Evolutionary conservation across 495 filamentous ascomycete species (phyloP).

Genomic region (Arthonia radiata): DNA sequence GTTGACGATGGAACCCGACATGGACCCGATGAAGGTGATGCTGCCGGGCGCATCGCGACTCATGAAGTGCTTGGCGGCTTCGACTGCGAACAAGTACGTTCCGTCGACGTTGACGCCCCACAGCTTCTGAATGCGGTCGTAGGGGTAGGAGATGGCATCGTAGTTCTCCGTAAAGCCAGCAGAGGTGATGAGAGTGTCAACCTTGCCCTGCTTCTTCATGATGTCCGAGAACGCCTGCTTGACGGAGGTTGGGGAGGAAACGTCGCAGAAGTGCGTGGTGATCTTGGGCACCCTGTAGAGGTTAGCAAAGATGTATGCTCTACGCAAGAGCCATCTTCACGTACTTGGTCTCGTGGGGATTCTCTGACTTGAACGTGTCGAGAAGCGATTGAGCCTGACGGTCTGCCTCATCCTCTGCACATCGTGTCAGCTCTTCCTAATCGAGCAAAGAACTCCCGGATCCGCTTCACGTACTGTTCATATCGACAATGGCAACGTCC

Average conservation of each 20-base stretch:
- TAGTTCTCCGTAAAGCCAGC: slow-evolving; percentile 95
- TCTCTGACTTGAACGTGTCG: slow-evolving; percentile 46
- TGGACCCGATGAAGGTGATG: slow-evolving; percentile 87
- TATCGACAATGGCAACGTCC: slow-evolving; percentile 74
- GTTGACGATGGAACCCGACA: slow-evolving; percentile 82
- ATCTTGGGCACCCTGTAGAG: slow-evolving; percentile 41
- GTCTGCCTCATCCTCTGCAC: slow-evolving; percentile 57
- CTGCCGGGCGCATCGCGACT: slow-evolving; percentile 50
- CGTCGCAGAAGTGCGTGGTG: slow-evolving; percentile 75
- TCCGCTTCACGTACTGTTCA: slow-evolving; percentile 44
- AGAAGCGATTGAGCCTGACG: slow-evolving; percentile 46
- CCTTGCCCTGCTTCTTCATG: slow-evolving; percentile 41
- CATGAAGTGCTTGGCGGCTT: slow-evolving; percentile 74
- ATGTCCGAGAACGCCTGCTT: slow-evolving; percentile 45
- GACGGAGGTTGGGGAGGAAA: slow-evolving; percentile 54
- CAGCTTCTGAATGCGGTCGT: slow-evolving; percentile 71
- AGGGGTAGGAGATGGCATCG: slow-evolving; percentile 64
- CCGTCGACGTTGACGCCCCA: slow-evolving; percentile 91
- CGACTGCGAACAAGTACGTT: slow-evolving; percentile 69
- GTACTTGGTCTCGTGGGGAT: slow-evolving; percentile 48
- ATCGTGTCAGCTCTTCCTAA: slow-evolving; percentile 4
- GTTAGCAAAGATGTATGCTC: no score
- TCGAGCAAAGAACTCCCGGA: slow-evolving; percentile 1
- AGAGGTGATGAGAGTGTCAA: slow-evolving; percentile 83
- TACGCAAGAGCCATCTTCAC: no score